phyloP scores from a whole-genome alignment of 225 moss, liverwort and hornwort genomes.

The Rhytidiadelphus loreus region DNA sequence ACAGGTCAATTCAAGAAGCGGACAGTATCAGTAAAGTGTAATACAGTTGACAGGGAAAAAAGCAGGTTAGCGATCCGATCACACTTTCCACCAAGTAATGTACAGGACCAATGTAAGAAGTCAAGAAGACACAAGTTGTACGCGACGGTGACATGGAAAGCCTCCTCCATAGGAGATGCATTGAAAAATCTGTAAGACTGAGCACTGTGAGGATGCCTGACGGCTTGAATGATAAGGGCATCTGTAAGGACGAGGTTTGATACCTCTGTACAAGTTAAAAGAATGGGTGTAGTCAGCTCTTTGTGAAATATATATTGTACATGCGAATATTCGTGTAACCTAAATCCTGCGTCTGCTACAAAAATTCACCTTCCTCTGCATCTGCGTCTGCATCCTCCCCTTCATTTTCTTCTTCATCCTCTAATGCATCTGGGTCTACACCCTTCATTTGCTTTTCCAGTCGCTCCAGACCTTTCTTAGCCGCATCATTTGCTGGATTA shows the following conservation, averaged over 20 bases:
- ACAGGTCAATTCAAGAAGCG: not conserved
- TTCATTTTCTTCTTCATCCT: slow-evolving; percentile 92
- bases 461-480: slow-evolving; percentile 82
- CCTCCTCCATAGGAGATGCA: not conserved
- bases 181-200: not conserved
- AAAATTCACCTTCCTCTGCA: slow-evolving; percentile 79
- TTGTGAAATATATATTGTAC: not conserved
- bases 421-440: slow-evolving; percentile 78
- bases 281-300: not conserved
- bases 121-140: not conserved
- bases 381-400: slow-evolving; percentile 83
- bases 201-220: not conserved
- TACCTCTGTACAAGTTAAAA: slow-evolving; percentile 4
- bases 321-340: not conserved
- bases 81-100: not conserved
- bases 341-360: slow-evolving; percentile 22
- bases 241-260: not conserved
- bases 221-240: not conserved
- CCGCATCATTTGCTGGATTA: slow-evolving; percentile 74
- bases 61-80: not conserved
- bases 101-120: not conserved
- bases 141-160: not conserved
- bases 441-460: slow-evolving; percentile 96
- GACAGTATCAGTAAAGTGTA: not conserved
- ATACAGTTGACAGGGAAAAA: not conserved